These are phyloP conservation scores for Oldenlandia corymbosa DNA, from an alignment of 257 asterid species.

Conservation along the genomic window DNA sequence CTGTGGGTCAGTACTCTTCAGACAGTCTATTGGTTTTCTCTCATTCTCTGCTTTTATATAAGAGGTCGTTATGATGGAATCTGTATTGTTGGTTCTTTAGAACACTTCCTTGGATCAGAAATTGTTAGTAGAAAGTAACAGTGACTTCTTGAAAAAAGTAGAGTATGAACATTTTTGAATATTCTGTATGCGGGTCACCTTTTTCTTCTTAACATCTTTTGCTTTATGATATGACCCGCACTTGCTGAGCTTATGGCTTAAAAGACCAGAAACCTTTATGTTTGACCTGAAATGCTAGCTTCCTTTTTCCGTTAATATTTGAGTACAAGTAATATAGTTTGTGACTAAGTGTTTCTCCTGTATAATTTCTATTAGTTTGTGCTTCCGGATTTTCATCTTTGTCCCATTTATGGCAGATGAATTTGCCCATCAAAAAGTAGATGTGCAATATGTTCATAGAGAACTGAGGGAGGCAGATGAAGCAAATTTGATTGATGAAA, in stretches of 20 bases:
- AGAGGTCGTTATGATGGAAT: not conserved
- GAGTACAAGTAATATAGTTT: not conserved
- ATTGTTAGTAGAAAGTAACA: not conserved
- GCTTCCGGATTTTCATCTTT: not conserved
- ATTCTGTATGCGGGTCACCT: not conserved
- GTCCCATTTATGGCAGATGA: slow-evolving; percentile 33
- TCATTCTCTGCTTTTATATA: not conserved
- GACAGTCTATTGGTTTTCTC: not conserved
- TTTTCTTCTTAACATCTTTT: no score
- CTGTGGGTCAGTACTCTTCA: not conserved
- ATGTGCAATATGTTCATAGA: slow-evolving; percentile 42
- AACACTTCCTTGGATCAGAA: not conserved
- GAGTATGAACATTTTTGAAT: not conserved
- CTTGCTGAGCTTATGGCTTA: not conserved
- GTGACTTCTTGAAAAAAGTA: not conserved
- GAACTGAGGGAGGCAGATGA: slow-evolving; percentile 66
- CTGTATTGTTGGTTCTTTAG: not conserved
- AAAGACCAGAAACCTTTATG: not conserved
- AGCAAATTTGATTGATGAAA: slow-evolving; percentile 77
- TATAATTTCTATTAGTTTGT: not conserved
- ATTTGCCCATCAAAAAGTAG: slow-evolving; percentile 41
- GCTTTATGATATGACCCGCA: not conserved
- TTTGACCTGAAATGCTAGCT: not conserved
- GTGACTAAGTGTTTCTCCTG: not conserved
- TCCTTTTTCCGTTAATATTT: not conserved